Evolutionary conservation across 2,329 filamentous ascomycete species (phyloP), one percentile per base, ranked within the genome.

Genomic region (Diaporthe batatas): DNA sequence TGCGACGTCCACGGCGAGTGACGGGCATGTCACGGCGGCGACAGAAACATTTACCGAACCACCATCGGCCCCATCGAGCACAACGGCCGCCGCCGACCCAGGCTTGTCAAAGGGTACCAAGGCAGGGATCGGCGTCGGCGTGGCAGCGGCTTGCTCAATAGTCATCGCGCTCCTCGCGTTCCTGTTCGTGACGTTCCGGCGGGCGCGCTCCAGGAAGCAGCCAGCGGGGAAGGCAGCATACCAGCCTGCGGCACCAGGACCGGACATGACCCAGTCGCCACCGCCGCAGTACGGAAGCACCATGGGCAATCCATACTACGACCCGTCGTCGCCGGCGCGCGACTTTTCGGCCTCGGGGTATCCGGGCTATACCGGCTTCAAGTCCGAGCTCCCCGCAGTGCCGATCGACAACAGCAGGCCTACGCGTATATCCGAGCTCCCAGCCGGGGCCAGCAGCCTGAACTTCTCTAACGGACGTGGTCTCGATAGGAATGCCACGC

Each of bases 111-210:
- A 21, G 23, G 55, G 68, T 29, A 25, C 68, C 32, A 70, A 70
- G 55, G 68, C 68, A 29, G 68, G 68, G 6, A 70, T 70, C 14
- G 68, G 68, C 18, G 68, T 70, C 44, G 68, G 68, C 6, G 68
- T 51, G 11, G 68, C 44, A 53, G 68, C 29, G 6, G 7, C 51
- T 10, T 44, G 10, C 21, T 8, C 42, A 34, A 23, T 16, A 7
- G 12, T 70, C 23, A 14, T 70, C 44, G 44, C 44, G 12, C 32
- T 70, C 11, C 1, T 51, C 16, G 68, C 68, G 12, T 70, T 62
- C 44, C 4, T 70, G 8, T 59, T 62, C 32, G 4, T 47, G 3
- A 21, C 44, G 5, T 44, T 42, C 42, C 68, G 55, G n/a, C 44
- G 68, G 44, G 32, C 11, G 5, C 32, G 32, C 32, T 21, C 44